These are phyloP conservation scores for Flaveria brownii DNA, from an alignment of 129 eudicot species.

Conservation along the genomic window DNA sequence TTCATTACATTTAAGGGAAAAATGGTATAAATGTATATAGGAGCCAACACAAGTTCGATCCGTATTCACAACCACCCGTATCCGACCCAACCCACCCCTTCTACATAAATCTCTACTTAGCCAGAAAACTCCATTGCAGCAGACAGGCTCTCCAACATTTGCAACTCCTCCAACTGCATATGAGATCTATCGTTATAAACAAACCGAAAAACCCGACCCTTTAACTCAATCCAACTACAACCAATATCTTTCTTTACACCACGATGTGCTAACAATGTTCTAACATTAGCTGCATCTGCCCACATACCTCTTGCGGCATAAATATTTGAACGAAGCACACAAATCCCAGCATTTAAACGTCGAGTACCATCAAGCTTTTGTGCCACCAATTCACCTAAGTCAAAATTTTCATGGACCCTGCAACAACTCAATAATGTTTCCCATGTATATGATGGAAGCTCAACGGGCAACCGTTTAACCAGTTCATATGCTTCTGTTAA, in stretches of 20 bases:
- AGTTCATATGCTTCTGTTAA: constrained; percentile 56
- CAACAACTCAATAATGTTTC: constrained; percentile 70
- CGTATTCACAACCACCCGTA: no score
- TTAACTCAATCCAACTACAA: constrained; percentile 71
- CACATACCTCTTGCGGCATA: constrained; percentile 70
- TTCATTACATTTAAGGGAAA: no score
- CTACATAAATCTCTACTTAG: constrained; percentile 5
- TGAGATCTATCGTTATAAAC: constrained; percentile 49
- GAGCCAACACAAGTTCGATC: no score
- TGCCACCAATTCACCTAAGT: constrained; percentile 48
- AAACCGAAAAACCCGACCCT: constrained; percentile 49
- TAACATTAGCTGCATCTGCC: constrained; percentile 56
- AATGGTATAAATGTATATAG: no score
- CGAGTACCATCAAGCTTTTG: constrained; percentile 35
- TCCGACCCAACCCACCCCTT: not conserved
- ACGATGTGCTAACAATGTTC: constrained; percentile 39
- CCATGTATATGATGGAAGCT: constrained; percentile 59
- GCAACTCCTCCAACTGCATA: constrained; percentile 38
- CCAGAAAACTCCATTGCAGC: constrained; percentile 35
- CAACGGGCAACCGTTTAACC: constrained; percentile 47
- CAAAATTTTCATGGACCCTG: constrained; percentile 56
- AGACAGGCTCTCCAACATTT: constrained; percentile 44
- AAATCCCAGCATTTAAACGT: constrained; percentile 43
- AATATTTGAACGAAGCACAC: constrained; percentile 61
- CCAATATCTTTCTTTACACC: constrained; percentile 59